Evolutionary conservation across 75 land plant genomes (phyloP).

Genomic region (Pseudotsuga menziesii): DNA sequence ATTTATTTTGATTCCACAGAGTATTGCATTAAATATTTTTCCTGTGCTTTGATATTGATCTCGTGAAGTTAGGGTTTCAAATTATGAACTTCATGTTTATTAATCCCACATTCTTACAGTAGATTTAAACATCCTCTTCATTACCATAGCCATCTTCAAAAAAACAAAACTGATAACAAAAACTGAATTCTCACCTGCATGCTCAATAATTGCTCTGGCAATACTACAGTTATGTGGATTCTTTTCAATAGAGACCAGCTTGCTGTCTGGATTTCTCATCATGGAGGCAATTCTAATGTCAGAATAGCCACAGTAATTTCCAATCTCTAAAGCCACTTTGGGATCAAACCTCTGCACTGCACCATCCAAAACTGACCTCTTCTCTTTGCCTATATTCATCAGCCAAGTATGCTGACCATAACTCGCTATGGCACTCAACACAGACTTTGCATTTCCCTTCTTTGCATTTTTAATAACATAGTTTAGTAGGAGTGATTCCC

Average conservation of each 20-base stretch:
- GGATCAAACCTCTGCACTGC: constrained; percentile 8
- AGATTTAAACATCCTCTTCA: no score
- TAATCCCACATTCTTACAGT: no score
- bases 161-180: no score
- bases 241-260: constrained; percentile 15
- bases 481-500: constrained; percentile 10
- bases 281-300: constrained; percentile 15
- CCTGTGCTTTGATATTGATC: no score
- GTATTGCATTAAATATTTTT: no score
- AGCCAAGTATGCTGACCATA: constrained; percentile 13
- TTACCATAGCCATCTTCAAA: no score
- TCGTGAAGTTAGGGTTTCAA: no score
- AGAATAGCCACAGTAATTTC: constrained; percentile 24
- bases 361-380: constrained; percentile 7
- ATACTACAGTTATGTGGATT: constrained; percentile 1
- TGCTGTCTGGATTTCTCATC: constrained; percentile 12
- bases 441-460: constrained; percentile 13
- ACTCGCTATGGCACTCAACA: constrained; percentile 10
- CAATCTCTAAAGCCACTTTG: constrained; percentile 17
- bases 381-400: constrained; percentile 21
- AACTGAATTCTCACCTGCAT: constrained; percentile 33
- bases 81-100: no score
- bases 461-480: constrained; percentile 10
- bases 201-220: constrained; percentile 16
- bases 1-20: no score